Base-by-base conservation (phyloP, 306 rosid genomes). In the Coriaria nepalensis region DNA sequence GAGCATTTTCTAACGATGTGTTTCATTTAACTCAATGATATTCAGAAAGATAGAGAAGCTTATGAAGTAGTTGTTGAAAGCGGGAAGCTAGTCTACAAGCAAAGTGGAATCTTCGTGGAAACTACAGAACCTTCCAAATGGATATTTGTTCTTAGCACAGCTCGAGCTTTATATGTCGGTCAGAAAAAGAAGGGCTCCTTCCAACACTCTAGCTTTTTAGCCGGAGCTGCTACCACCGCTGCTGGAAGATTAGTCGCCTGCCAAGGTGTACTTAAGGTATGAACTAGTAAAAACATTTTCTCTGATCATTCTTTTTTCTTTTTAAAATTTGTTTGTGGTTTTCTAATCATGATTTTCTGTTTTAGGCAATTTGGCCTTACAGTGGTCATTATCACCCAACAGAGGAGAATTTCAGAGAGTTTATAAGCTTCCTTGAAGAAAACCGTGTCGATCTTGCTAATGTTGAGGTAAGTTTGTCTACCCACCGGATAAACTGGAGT, bases 361-460 rank as follows among this genome's bases (percentile, higher is more conserved):
- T 65, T 52, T 66, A 86, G 92, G 96, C 94, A 36, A 83, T 87
- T 59, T 87, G 96, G 96, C 96, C 96, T 1, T 87, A 87, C 51
- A 87, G 94, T 61, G 96, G 96, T 44, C 96, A 87, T 61, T 87
- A 87, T 68, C 96, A 56, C 62, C 96, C 96, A 45, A 87, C 94
- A 33, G 93, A 87, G 57, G 96, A 77, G 60, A 80, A 87, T 69
- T 87, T 87, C 73, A 74, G 43, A 53, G 96, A 83, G 47, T 87
- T 87, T 20, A 50, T 78, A 41, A 63, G 78, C 79, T 87, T 80
- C 69, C 93, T 87, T 40, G 72, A 61, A 54, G 96, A 87, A 57
- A 73, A 83, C 60, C 46, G 73, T 11, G 93, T 87, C 7, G 93
- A 87, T 58, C 96, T 87, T 63, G 59, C 94, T 50, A 69, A 70